Percentiles rank a stretch among this genome's conserved stretches.
Conservation (phyloP, 371 early-diverging fungal genomes). For the Quaeritorhiza haematococci region DNA sequence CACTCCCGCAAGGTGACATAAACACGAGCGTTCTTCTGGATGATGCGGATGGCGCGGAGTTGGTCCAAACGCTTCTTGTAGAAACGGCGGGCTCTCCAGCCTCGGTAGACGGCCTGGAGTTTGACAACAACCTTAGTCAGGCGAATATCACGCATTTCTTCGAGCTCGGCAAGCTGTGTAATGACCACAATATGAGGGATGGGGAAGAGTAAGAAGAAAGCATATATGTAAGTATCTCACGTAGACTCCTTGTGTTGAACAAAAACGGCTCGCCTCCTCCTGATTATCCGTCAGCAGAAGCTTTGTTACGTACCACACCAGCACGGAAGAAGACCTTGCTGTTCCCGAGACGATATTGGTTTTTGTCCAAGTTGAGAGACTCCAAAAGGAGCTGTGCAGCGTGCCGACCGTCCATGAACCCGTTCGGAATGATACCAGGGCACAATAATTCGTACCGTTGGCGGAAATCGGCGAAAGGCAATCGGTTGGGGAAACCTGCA, state of each 20-base stretch:
- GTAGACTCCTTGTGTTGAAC: too few relatives aligned
- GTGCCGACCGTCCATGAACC: conserved; percentile 82
- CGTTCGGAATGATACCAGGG: conserved; percentile 70
- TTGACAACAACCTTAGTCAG: conserved; percentile 74
- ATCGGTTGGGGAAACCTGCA: conserved; percentile 95
- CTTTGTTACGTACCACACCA: conserved; percentile 69
- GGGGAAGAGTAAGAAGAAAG: neutral
- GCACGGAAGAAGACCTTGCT: conserved; percentile 98
- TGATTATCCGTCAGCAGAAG: too few relatives aligned
- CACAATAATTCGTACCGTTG: conserved; percentile 91
- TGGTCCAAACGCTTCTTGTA: conserved; percentile 70
- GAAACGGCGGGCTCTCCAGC: conserved; percentile 69
- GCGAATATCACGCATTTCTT: conserved; percentile 86
- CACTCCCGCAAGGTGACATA: conserved; percentile 86
- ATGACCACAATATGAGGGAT: too few relatives aligned
- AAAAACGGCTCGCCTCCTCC: too few relatives aligned
- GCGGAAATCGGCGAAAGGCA: conserved; percentile 92
- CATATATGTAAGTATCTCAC: too few relatives aligned
- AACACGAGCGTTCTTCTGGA: conserved; percentile 87
- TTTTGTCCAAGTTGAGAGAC: conserved; percentile 63
- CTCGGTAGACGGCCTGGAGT: conserved; percentile 88
- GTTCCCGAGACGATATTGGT: conserved; percentile 86
- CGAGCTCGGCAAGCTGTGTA: conserved; percentile 89
- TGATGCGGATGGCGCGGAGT: conserved; percentile 78
- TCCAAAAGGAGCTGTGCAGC: conserved; percentile 76